Base-by-base conservation (phyloP, 129 eudicot species). In the Lonicera japonica region DNA sequence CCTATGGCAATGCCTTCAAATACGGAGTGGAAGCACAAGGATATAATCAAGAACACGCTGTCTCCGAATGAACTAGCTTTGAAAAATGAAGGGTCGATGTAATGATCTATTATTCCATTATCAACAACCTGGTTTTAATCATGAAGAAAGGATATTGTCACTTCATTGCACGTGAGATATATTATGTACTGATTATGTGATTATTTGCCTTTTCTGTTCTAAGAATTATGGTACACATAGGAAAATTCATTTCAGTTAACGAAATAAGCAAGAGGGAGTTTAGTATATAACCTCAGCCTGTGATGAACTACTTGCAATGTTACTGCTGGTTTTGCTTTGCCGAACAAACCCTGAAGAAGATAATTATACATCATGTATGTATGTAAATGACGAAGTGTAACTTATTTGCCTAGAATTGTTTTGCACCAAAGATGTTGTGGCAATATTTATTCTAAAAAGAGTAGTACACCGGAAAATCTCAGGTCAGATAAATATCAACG, bases 1-100 rank as follows among this genome's bases (percentile, higher is more conserved):
- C 73, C 73, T 4, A 69, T 69, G 0, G 66, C 62, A 0, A 69
- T 69, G 48, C 73, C 73, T 59, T 69, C 60, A 5, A 45, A 69
- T 47, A 69, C 47, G 20, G 66, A 59, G 50, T 69, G 73, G 60
- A 59, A 69, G 9, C 66, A 69, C 50, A 69, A 39, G 20, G 56
- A 56, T 39, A 50, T 43, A 21, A 69, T 69, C 46, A 69, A 61
- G 29, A 69, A 21, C 15, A 69, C 38, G 60, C 73, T 69, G 66
- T 69, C 73, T 52, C 38, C 5, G 15, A 69, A 61, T 40, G 73
- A 69, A 34, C 56, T 69, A 6, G 60, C 47, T 10, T 13, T 52
- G 19, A 69, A 47, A 19, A 69, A 19, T 51, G 66, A 15, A 5
- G 73, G 60, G 46, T 69, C 60, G 13, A 36, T 22, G 10, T 58